Evolutionary conservation across 2,329 filamentous ascomycete genomes (phyloP).

Genomic region (Pseudogymnoascus sp.): DNA sequence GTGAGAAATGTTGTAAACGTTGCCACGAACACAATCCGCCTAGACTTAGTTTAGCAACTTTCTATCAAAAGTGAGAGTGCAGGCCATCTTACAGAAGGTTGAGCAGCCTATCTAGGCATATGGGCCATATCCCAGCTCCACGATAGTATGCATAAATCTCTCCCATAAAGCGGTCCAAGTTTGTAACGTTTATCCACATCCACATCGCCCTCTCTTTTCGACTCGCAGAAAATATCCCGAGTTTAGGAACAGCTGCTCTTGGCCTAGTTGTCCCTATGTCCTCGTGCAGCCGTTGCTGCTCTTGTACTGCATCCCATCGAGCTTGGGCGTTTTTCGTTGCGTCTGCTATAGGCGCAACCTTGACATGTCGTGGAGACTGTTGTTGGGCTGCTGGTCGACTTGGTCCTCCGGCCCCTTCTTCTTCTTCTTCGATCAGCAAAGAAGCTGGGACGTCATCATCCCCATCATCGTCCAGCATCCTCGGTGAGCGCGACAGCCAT

Average conservation of each 20-base stretch:
- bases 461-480: conserved; percentile 26
- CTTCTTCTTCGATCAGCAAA: conserved; percentile 48
- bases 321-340: conserved; percentile 30
- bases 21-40: conserved; percentile 59
- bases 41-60: conserved; percentile 24
- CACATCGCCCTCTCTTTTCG: conserved; percentile 63
- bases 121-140: conserved; percentile 62
- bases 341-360: conserved; percentile 9
- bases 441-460: conserved; percentile 56
- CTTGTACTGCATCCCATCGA: conserved; percentile 49
- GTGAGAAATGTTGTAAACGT: conserved; percentile 61
- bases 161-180: conserved; percentile 61
- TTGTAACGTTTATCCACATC: conserved; percentile 65
- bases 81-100: conserved; percentile 45
- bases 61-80: neutral
- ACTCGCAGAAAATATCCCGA: conserved; percentile 41
- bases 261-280: conserved; percentile 21
- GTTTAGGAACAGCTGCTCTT: conserved; percentile 37
- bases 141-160: conserved; percentile 64
- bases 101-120: conserved; percentile 49
- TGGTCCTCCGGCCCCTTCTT: conserved; percentile 16
- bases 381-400: conserved; percentile 16
- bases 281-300: conserved; percentile 43
- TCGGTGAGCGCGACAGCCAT: conserved; percentile 27
- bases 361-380: conserved; percentile 13